Conservation (phyloP, 208 protist genomes). For the Borovskyia barvae region DNA sequence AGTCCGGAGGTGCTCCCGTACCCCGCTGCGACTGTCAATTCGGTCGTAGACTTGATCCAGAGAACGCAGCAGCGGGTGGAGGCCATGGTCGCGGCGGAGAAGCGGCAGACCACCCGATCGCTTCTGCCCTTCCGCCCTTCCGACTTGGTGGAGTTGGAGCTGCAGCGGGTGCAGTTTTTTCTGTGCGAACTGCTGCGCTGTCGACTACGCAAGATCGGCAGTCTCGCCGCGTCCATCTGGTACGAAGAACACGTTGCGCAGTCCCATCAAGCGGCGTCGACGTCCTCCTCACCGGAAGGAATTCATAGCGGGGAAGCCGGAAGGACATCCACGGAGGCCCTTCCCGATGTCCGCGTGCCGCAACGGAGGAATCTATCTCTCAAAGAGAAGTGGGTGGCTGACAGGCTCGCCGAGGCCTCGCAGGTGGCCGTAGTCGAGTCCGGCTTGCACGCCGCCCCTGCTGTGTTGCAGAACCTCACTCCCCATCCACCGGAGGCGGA, state of each 20-base stretch:
- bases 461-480: slow-evolving; percentile 56
- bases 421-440: slow-evolving; percentile 41
- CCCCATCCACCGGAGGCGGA: slow-evolving; percentile 69
- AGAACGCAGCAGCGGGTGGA: slow-evolving; percentile 36
- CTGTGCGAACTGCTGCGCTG: slow-evolving; percentile 79
- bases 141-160: slow-evolving; percentile 71
- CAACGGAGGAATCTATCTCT: slow-evolving; percentile 52
- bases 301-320: too few species aligned
- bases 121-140: slow-evolving; percentile 79
- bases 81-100: slow-evolving; percentile 47
- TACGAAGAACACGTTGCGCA: slow-evolving; percentile 65
- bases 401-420: slow-evolving; percentile 51
- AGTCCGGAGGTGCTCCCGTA: slow-evolving; percentile 83
- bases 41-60: slow-evolving; percentile 44
- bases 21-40: slow-evolving; percentile 48
- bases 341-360: slow-evolving; percentile 35
- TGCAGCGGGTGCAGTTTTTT: slow-evolving; percentile 84
- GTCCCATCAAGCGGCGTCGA: too few species aligned
- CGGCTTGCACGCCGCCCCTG: slow-evolving; percentile 59
- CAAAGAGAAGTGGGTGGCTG: slow-evolving; percentile 71
- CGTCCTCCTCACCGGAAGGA: too few species aligned
- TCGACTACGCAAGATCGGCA: slow-evolving; percentile 81
- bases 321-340: slow-evolving; percentile 2
- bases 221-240: slow-evolving; percentile 55
- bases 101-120: slow-evolving; percentile 32